Base-by-base conservation (phyloP, 345 rosid species). In the Reutealis trisperma region DNA sequence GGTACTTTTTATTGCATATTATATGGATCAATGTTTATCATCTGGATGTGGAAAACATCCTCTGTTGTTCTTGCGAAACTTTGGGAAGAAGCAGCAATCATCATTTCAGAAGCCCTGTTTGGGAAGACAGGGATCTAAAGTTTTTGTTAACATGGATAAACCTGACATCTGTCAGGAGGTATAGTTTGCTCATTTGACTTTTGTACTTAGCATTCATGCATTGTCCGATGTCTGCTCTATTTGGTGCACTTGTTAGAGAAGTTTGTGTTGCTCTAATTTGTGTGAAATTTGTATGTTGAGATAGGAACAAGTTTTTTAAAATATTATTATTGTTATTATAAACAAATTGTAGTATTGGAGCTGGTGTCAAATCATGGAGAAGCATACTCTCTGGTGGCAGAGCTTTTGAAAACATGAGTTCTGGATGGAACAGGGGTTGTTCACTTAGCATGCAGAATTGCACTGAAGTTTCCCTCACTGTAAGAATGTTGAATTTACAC, bases 161-260 rank as follows among this genome's bases (percentile, higher is more conserved):
- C 82, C 87, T 62, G 98, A 95, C 84, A 91, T 95, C 71, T 21
- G 45, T 55, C 89, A 88, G 71, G 99, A 93, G 98, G 99, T 95
- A 87, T 77, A 27, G 15, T 67, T 70, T 82, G 63, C 60, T 59
- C 27, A 62, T 71, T 62, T 52, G 27, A 47, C 59, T 63, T 32
- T 14, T 27, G 19, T 32, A 13, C 54, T 24, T 44, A 30, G 55
- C 15, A 14, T 73, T 2, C 45, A 27, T 76, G 54, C 41, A 65
- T 57, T 27, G 49, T 37, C 32, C 18, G 37, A 52, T 52, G 42
- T 14, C 61, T 45, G 42, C 22, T 61, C 42, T 54, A 13, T 55
- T 67, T 63, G 52, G 2, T 51, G 13, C 71, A 42, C 45, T 32
- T 37, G 70, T 32, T 25, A 63, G 49, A 11, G 49, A 15, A 5